Base-by-base conservation (phyloP, 2,329 filamentous ascomycete genomes). In the Neoscytalidium dimidiatum region DNA sequence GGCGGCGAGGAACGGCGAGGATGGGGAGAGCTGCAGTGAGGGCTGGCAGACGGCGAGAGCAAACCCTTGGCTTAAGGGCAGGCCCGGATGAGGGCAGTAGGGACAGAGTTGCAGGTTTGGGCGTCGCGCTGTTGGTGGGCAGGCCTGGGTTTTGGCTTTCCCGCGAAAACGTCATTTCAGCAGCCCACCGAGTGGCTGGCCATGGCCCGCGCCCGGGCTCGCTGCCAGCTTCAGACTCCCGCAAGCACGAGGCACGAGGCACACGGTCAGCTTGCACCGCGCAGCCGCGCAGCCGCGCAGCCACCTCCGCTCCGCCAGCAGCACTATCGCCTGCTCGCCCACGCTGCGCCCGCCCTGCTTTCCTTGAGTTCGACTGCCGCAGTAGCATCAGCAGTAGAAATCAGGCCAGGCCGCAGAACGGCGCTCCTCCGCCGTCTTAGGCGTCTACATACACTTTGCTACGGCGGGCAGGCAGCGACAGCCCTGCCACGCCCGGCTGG, bases 61-160 rank as follows among this genome's bases (percentile, higher is more conserved):
- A n/a, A 17, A 35, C 56, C 44, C 58, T 23, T 33, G 23, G 58
- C 44, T 62, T 62, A 51, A 51, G 29, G 58, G 62, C 41, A 28
- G 38, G 29, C 48, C 49, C 38, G 41, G 51, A 28, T 21, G 58
- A 62, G 58, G 31, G 29, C 38, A 53, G 61, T 63, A 53, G 51
- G 33, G 43, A 49, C 58, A 62, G 62, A 64, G 28, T 44, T 46
- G 49, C 49, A 56, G 62, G 62, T 46, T 53, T 46, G 49, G 62
- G 31, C 31, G 31, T 26, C 13, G 29, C 11, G 29, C 13, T 19
- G 56, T 44, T 60, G 56, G 56, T 17, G 43, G 58, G 58, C 19
- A 19, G 35, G 58, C 58, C 38, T 62, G 43, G 58, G 44, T 48
- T 48, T 62, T 35, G 43, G 26, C 26, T 33, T 60, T 29, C n/a